These are phyloP conservation scores for Endocladia muricata DNA, from an alignment of 31 red algal genomes.

Conservation along the genomic window DNA sequence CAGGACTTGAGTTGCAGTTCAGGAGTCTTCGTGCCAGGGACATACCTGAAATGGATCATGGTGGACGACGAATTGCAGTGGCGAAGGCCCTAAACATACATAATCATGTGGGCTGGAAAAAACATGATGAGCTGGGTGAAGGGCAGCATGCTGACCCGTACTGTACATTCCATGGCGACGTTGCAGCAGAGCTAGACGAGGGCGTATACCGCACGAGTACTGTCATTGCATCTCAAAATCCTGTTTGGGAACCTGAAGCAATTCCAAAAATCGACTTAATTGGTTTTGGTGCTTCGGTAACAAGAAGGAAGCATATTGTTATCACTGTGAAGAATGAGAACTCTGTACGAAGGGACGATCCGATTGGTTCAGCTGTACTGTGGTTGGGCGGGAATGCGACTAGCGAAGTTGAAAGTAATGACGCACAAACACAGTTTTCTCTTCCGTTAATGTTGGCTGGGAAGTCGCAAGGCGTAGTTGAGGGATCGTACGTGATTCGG, in stretches of 20 bases:
- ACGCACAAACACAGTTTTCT: background rate
- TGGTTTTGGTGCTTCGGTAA: background rate
- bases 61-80: slow-evolving; percentile 40
- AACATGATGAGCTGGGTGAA: slow-evolving; percentile 55
- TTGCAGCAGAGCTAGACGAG: slow-evolving; percentile 51
- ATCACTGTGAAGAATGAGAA: slow-evolving; percentile 64
- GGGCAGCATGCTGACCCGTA: slow-evolving; percentile 66
- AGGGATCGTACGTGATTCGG: background rate
- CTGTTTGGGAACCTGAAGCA: slow-evolving; percentile 35
- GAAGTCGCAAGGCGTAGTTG: background rate
- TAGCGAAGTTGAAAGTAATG: background rate
- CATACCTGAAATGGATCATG: slow-evolving; percentile 57
- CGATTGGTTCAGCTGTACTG: slow-evolving; percentile 37
- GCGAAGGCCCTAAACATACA: slow-evolving; percentile 54
- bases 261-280: slow-evolving; percentile 43
- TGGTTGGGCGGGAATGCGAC: slow-evolving; percentile 32
- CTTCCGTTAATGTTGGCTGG: background rate
- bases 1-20: slow-evolving; percentile 24
- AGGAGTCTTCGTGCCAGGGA: slow-evolving; percentile 29
- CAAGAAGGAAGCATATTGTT: slow-evolving; percentile 27
- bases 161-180: slow-evolving; percentile 48
- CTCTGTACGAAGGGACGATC: slow-evolving; percentile 12
- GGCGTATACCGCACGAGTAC: slow-evolving; percentile 48
- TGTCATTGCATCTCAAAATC: slow-evolving; percentile 44
- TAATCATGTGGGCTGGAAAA: slow-evolving; percentile 44